Evolutionary conservation across 2,329 filamentous ascomycete species (phyloP), one percentile per base, ranked within the genome.

Genomic region (Cordyceps pruinosa): DNA sequence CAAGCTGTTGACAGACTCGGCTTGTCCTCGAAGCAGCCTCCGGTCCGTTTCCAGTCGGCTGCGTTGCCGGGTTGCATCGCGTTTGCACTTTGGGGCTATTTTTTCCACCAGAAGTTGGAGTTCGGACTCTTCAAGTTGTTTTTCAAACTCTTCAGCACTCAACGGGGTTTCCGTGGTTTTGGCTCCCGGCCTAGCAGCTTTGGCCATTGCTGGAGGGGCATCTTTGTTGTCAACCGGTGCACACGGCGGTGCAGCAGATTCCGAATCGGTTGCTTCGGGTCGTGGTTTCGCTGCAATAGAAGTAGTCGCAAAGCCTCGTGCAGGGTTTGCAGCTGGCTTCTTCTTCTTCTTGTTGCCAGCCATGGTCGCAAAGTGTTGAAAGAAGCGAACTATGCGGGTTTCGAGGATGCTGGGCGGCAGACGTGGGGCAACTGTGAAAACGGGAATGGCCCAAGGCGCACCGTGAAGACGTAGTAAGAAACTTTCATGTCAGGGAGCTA

Each of bases 281-380:
- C 89, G 81, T 9, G 85, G 80, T 65, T 92, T 96, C 25, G 90
- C 95, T 44, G 91, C 90, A 59, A 96, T 82, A 1, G 93, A 97
- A 13, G 90, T 95, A 5, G 94, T 99, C 62, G 93, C 90, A 74
- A 97, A 96, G 19, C 92, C 94, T 71, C 94, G 82, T 39, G 91
- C 90, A 59, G 92, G 90, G 72, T 97, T 97, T 32, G 87, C 83
- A 26, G 84, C 83, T 56, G 88, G 81, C 81, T 97, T 97, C 79
- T 90, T 95, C 77, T 97, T 96, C 76, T 96, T 96, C 73, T 90
- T 85, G 59, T 75, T 73, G 44, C 77, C 78, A 58, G 88, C 87
- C 89, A 93, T 93, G 63, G 61, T 66, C 62, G 34, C 35, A 17
- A 42, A 55, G n/a, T 30, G 34, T 13, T 34, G n/a, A 34, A 19